Evolutionary conservation across 2,329 filamentous ascomycete genomes (phyloP).

Genomic region (Aspergillus sp.): DNA sequence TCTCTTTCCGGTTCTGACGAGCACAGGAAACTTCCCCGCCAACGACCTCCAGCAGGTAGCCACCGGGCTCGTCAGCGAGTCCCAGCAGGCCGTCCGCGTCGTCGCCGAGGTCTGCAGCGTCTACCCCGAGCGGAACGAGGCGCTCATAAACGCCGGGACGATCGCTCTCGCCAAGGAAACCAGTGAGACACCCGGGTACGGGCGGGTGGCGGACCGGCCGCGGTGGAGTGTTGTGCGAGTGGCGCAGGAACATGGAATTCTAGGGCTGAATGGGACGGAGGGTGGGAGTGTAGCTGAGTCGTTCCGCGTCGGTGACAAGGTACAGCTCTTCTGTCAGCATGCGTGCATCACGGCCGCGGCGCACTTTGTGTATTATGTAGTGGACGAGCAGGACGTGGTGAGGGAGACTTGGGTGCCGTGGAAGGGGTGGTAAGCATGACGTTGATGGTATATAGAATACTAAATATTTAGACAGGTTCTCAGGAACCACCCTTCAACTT

Average conservation of each 20-base stretch:
- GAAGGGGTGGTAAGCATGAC: slow-evolving; percentile 14
- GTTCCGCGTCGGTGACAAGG: slow-evolving; percentile 54
- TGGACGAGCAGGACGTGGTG: slow-evolving; percentile 42
- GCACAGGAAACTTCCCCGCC: slow-evolving; percentile 47
- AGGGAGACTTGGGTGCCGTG: slow-evolving; percentile 18
- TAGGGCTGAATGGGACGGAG: slow-evolving; percentile 45
- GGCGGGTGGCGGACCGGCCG: slow-evolving; percentile 58
- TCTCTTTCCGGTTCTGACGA: neutral
- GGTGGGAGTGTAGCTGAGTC: slow-evolving; percentile 33
- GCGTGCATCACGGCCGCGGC: slow-evolving; percentile 65
- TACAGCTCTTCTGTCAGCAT: slow-evolving; percentile 70
- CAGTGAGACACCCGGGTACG: slow-evolving; percentile 59
- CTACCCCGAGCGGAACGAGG: slow-evolving; percentile 55
- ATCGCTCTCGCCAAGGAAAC: slow-evolving; percentile 64
- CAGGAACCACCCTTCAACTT: neutral
- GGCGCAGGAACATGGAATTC: slow-evolving; percentile 68
- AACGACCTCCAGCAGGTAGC: slow-evolving; percentile 72
- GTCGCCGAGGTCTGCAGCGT: slow-evolving; percentile 60
- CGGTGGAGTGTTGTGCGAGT: slow-evolving; percentile 55
- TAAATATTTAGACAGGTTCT: neutral
- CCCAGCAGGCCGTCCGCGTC: slow-evolving; percentile 36
- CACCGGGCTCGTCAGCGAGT: slow-evolving; percentile 45
- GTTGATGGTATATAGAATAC: slow-evolving; percentile 1
- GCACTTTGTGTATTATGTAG: slow-evolving; percentile 62
- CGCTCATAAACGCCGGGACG: slow-evolving; percentile 58